Evolutionary conservation across 805 yeast species (phyloP), one percentile per base, ranked within the genome.

Genomic region (Wickerhamiella sorbophila): DNA sequence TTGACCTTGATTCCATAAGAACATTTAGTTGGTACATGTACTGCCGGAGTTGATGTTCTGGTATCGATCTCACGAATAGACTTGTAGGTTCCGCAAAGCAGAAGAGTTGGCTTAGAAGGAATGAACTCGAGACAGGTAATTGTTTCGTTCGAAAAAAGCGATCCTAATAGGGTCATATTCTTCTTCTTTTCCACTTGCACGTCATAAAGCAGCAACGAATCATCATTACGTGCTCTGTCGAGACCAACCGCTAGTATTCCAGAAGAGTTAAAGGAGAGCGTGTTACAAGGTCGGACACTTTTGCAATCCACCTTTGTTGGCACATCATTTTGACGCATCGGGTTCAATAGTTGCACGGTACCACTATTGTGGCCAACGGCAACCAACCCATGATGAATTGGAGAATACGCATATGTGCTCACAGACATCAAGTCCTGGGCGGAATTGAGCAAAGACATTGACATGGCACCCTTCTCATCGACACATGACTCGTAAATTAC

Each of bases 291-390:
- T 42, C 95, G 65, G 16, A 74, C 66, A 45, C 77, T 85, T 42
- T 74, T 73, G 0, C 85, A 77, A 38, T 72, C 64, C 14, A 79
- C 61, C 39, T 64, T 62, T 17, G 71, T 50, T 2, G 65, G 48
- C 3, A 68, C 51, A 9, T 62, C 52, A 12, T 54, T 53, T 5
- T 65, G 53, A 27, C 58, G 50, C 3, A 67, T 61, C 15, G 82
- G 67, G 55, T 84, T 80, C 48, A 81, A 75, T 0, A 82, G 53
- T 37, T 74, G 66, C 1, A 81, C 70, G 16, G 63, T 63, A 0
- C 95, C 94, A 52, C 74, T 77, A 45, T 75, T 66, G 40, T 79
- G 81, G 1, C 94, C 95, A 16, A 77, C 79, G 6, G 79, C 84
- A 1, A 75, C 70, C 6, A 58, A 41, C 3, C 55, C 57, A 26